A percentile compares a stretch with the other conserved stretches of the same genome.
Conservation (phyloP, 345 rosid species). For the Limnanthes douglasii region DNA sequence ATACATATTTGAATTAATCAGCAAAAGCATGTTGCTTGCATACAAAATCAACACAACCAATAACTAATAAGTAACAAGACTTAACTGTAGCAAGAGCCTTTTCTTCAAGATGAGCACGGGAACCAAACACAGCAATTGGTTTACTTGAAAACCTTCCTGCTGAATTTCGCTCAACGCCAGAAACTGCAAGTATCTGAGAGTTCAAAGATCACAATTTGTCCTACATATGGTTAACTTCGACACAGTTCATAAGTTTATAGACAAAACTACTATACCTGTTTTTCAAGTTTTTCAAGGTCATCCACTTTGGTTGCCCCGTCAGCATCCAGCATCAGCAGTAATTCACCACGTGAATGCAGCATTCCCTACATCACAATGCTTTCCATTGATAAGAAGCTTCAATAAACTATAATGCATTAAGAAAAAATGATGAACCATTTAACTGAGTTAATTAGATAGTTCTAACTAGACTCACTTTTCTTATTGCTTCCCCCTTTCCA, state of each 20-base stretch:
- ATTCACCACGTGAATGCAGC: slow-evolving; percentile 96
- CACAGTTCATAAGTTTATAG: slow-evolving; percentile 4
- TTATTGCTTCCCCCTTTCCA: slow-evolving; percentile 98
- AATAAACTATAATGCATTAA: slow-evolving; percentile 20
- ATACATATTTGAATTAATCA: background rate
- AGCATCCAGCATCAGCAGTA: slow-evolving; percentile 97
- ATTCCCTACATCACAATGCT: slow-evolving; percentile 96
- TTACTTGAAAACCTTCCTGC: slow-evolving; percentile 21
- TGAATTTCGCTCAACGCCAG: slow-evolving; percentile 29
- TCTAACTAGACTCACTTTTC: slow-evolving; percentile 66
- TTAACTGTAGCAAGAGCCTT: slow-evolving; percentile 88
- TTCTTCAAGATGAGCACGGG: slow-evolving; percentile 98
- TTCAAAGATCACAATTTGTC: slow-evolving; percentile 25
- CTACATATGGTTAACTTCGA: slow-evolving; percentile 8
- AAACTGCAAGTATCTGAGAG: slow-evolving; percentile 68
- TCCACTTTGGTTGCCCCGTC: slow-evolving; percentile 98
- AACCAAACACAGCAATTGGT: slow-evolving; percentile 81
- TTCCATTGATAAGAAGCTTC: slow-evolving; percentile 55
- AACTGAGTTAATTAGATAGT: too few relatives aligned
- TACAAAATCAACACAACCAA: background rate
- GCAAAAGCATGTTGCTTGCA: too few relatives aligned
- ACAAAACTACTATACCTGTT: slow-evolving; percentile 37
- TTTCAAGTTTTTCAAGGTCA: slow-evolving; percentile 93
- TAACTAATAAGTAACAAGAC: slow-evolving; percentile 11
- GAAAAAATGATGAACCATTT: too few relatives aligned